Conservation (phyloP, 2,329 filamentous ascomycete species). For the Diplodia intermedia region DNA sequence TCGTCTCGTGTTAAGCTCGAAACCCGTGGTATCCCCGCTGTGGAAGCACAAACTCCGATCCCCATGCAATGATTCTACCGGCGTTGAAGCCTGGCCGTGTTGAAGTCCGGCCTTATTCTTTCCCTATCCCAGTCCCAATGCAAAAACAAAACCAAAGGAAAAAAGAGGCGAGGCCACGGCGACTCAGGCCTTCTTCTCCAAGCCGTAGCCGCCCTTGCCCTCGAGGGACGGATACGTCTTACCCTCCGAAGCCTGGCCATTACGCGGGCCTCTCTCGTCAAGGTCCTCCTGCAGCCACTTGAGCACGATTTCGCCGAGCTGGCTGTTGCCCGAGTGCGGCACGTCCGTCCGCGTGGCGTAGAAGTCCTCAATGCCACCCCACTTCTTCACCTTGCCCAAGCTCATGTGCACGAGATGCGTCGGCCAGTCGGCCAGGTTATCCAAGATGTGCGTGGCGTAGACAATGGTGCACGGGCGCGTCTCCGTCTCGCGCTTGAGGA, state of each 20-base stretch:
- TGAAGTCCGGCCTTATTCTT: slow-evolving; percentile 19
- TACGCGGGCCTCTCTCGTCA: slow-evolving; percentile 77
- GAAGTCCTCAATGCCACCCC: slow-evolving; percentile 76
- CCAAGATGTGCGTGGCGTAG: slow-evolving; percentile 96
- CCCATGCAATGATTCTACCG: not conserved
- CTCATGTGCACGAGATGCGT: slow-evolving; percentile 97
- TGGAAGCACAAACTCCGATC: slow-evolving; percentile 26
- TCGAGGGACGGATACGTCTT: slow-evolving; percentile 67
- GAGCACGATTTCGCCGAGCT: slow-evolving; percentile 85
- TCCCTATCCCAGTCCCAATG: not conserved
- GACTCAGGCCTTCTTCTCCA: slow-evolving; percentile 26
- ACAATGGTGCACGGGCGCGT: slow-evolving; percentile 85
- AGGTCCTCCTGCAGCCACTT: slow-evolving; percentile 86
- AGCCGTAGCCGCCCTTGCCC: slow-evolving; percentile 69
- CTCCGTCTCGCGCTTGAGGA: slow-evolving; percentile 87
- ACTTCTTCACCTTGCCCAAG: slow-evolving; percentile 84
- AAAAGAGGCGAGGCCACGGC: not conserved
- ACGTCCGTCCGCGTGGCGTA: slow-evolving; percentile 56
- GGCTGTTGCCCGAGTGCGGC: slow-evolving; percentile 72
- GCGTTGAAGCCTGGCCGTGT: slow-evolving; percentile 24
- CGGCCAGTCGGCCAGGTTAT: slow-evolving; percentile 93
- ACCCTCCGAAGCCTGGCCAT: slow-evolving; percentile 65
- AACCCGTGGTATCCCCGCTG: slow-evolving; percentile 24
- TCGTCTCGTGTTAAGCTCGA: slow-evolving; percentile 20
- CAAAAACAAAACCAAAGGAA: not conserved